Percentiles rank a stretch among this genome's conserved stretches.
Conservation (phyloP, 352 stramenopile species). For the Pythium dissotocum region DNA sequence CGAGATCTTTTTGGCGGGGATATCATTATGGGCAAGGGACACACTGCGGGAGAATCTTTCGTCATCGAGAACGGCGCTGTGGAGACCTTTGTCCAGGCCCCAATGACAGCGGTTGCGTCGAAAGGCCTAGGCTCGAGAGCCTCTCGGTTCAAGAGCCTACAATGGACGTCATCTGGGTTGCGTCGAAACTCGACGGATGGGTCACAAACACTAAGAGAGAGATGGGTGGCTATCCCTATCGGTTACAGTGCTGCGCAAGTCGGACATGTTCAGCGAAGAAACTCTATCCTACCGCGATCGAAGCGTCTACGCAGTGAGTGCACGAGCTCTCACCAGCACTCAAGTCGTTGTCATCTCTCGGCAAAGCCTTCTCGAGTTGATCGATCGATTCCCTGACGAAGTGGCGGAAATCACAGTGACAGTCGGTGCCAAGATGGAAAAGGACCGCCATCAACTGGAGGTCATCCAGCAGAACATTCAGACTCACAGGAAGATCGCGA, state of each 20-base stretch:
- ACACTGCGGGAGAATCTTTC: constrained; percentile 51
- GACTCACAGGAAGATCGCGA: neutral
- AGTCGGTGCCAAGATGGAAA: neutral
- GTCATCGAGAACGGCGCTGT: constrained; percentile 54
- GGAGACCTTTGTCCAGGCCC: constrained; percentile 31
- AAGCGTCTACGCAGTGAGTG: constrained; percentile 15
- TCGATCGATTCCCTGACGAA: constrained; percentile 1
- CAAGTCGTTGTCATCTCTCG: constrained; percentile 5
- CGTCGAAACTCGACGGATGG: neutral
- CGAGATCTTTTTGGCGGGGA: constrained; percentile 54
- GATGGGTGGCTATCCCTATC: neutral
- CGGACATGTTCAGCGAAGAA: constrained; percentile 62
- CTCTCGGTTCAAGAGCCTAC: neutral
- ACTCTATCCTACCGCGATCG: constrained; percentile 7
- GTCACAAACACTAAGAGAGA: neutral
- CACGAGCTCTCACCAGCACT: constrained; percentile 1
- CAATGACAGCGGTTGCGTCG: neutral
- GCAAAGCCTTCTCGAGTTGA: neutral
- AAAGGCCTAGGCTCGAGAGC: neutral
- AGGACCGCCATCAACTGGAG: neutral
- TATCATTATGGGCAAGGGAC: constrained; percentile 44
- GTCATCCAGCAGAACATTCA: constrained; percentile 3
- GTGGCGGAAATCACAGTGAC: neutral
- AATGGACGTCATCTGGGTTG: neutral
- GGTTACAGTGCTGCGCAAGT: constrained; percentile 44